Evolutionary conservation across 208 protist genomes (phyloP).

Genomic region (Crithidia thermophila): DNA sequence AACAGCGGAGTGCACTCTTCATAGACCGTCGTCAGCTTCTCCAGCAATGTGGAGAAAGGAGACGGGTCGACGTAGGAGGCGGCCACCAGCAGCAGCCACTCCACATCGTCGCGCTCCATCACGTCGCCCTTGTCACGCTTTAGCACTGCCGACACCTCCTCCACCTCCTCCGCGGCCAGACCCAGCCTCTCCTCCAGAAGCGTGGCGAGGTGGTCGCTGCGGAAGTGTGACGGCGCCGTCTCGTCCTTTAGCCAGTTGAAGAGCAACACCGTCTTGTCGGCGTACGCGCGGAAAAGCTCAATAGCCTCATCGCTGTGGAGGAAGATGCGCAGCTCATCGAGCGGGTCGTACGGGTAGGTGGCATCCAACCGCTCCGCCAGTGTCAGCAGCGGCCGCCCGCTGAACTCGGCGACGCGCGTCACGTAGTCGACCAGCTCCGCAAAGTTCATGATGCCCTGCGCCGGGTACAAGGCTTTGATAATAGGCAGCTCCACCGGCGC

Average conservation of each 20-base stretch:
- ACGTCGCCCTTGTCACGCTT: slow-evolving; percentile 34
- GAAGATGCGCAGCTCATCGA: slow-evolving; percentile 52
- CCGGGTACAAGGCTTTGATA: slow-evolving; percentile 75
- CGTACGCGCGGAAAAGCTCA: slow-evolving; percentile 45
- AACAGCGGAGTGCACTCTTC: slow-evolving; percentile 36
- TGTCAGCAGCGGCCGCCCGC: slow-evolving; percentile 49
- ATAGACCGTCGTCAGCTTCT: slow-evolving; percentile 64
- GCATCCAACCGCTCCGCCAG: slow-evolving; percentile 73
- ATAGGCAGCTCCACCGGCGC: slow-evolving; percentile 55
- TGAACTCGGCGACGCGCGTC: slow-evolving; percentile 76
- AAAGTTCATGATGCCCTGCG: slow-evolving; percentile 60
- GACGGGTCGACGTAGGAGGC: slow-evolving; percentile 64
- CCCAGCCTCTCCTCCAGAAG: slow-evolving; percentile 51
- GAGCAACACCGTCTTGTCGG: slow-evolving; percentile 35
- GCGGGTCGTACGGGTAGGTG: slow-evolving; percentile 56
- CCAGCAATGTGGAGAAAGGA: slow-evolving; percentile 53
- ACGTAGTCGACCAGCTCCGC: slow-evolving; percentile 79
- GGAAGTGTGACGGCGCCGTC: slow-evolving; percentile 34
- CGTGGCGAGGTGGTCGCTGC: slow-evolving; percentile 32
- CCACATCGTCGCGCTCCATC: slow-evolving; percentile 46
- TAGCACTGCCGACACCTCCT: slow-evolving; percentile 42
- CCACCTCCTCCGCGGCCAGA: slow-evolving; percentile 45
- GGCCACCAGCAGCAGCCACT: slow-evolving; percentile 55
- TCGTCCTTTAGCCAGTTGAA: slow-evolving; percentile 53
- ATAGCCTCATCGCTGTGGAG: slow-evolving; percentile 43